phyloP scores from a whole-genome alignment of 345 rosid genomes.

The Murraya paniculata region DNA sequence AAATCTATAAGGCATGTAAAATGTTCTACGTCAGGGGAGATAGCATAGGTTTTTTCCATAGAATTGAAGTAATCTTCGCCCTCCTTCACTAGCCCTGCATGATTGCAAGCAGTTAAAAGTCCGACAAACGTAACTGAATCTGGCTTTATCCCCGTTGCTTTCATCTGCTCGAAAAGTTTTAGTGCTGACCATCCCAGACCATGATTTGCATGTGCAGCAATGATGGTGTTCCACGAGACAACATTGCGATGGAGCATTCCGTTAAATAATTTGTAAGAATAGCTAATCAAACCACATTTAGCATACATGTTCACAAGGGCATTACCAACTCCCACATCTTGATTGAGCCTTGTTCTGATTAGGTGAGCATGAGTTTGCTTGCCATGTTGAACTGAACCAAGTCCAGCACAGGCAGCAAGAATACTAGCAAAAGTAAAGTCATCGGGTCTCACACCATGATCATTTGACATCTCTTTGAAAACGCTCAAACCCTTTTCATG shows the following conservation, averaged over 20 bases:
- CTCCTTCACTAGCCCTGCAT: conserved; percentile 53
- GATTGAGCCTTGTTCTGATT: conserved; percentile 31
- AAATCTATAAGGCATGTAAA: conserved; percentile 61
- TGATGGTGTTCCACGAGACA: conserved; percentile 66
- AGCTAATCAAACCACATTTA: conserved; percentile 55
- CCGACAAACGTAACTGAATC: conserved; percentile 59
- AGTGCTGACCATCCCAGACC: conserved; percentile 50
- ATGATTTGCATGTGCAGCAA: conserved; percentile 55
- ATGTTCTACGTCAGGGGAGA: conserved; percentile 53
- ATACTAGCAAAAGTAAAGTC: conserved; percentile 48
- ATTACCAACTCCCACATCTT: conserved; percentile 48
- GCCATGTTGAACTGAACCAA: conserved; percentile 47
- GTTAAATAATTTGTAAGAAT: conserved; percentile 36
- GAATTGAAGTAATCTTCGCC: conserved; percentile 43
- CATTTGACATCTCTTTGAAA: conserved; percentile 40
- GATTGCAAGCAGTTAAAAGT: conserved; percentile 61
- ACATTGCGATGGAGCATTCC: conserved; percentile 40
- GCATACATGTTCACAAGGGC: conserved; percentile 68
- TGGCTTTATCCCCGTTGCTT: conserved; percentile 33
- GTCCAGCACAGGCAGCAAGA: conserved; percentile 51
- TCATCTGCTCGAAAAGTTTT: conserved; percentile 49
- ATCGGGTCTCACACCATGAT: conserved; percentile 27
- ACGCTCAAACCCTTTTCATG: conserved; percentile 42
- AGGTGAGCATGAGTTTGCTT: conserved; percentile 54
- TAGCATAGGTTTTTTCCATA: conserved; percentile 43